Conservation (phyloP, 768 basidiomycete species). For the Artomyces pyxidatus region DNA sequence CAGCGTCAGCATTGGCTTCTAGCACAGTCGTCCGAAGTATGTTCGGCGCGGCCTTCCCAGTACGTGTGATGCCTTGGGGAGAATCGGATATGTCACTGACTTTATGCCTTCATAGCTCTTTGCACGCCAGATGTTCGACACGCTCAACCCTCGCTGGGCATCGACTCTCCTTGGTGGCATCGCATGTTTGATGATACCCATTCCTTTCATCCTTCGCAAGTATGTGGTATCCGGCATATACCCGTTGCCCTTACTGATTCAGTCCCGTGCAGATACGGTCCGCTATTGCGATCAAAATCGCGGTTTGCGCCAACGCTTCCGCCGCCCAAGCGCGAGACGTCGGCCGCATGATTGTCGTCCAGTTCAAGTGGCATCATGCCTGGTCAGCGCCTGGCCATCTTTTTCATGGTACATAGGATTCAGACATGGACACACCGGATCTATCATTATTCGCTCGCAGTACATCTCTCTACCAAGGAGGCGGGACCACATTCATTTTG, state of each 20-base stretch:
- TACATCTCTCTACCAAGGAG: no score
- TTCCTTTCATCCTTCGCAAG: constrained; percentile 21
- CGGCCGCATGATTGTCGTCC: no score
- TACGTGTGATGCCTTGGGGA: constrained; percentile 2
- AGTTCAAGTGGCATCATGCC: no score
- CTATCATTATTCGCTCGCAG: no score
- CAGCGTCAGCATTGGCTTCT: constrained; percentile 50
- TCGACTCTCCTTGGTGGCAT: constrained; percentile 48
- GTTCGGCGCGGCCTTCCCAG: constrained; percentile 32
- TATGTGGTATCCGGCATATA: background rate
- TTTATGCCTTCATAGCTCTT: constrained; percentile 31
- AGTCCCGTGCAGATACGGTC: constrained; percentile 2
- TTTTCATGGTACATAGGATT: no score
- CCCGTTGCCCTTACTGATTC: background rate
- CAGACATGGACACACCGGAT: no score
- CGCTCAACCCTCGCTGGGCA: constrained; percentile 47
- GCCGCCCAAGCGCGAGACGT: constrained; percentile 1
- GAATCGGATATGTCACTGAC: background rate
- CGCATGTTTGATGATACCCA: constrained; percentile 42
- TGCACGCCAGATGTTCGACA: constrained; percentile 44
- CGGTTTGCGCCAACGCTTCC: constrained; percentile 2
- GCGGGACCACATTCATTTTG: no score
- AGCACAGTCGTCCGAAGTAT: constrained; percentile 45
- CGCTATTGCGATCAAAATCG: constrained; percentile 13
- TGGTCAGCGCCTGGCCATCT: no score